Evolutionary conservation across 2,329 filamentous ascomycete genomes (phyloP), one percentile per base, ranked within the genome.

Genomic region (Huntiella decipiens): DNA sequence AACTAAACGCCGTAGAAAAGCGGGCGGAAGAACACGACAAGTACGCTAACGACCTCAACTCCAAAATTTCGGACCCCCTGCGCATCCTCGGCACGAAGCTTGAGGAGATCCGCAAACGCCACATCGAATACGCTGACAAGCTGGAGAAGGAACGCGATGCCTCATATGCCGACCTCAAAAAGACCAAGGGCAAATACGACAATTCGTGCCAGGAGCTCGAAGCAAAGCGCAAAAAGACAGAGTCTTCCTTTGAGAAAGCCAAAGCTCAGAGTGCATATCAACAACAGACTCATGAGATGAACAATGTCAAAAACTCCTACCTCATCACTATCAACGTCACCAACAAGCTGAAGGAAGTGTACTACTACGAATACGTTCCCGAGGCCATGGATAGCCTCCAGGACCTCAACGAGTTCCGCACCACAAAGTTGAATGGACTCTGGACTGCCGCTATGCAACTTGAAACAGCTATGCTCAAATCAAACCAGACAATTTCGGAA

Each of bases 281-380:
- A 56, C 85, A 94, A 58, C 88, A 96, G 61, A 70, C 92, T 50
- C 65, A 79, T 50, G 91, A 98, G 54, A 96, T 96, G 91, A 83
- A 91, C 63, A 98, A 98, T 59, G 73, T 81, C 60, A 98, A 98
- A 68, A 98, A 98, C 60, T 86, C 82, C n/a, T 98, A 98, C 58
- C 66, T 98, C 51, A 94, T 98, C 56, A 74, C 77, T 51, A 94
- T 98, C 65, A 93, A 93, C 58, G 84, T 96, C 49, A 92, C 87
- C 32, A 98, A 98, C 63, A 93, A 91, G 65, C 79, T 94, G 57
- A 98, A 96, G 66, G 86, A 95, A 59, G 84, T 80, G 58, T 96
- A 96, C 66, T 98, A 94, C 58, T 81, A 96, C 59, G 86, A 95
- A 61, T 96, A 96, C 60, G 72, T 98, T 15, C 91, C 91, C 6